Evolutionary conservation across 768 basidiomycete genomes (phyloP).

Genomic region (Pluteus cervinus): DNA sequence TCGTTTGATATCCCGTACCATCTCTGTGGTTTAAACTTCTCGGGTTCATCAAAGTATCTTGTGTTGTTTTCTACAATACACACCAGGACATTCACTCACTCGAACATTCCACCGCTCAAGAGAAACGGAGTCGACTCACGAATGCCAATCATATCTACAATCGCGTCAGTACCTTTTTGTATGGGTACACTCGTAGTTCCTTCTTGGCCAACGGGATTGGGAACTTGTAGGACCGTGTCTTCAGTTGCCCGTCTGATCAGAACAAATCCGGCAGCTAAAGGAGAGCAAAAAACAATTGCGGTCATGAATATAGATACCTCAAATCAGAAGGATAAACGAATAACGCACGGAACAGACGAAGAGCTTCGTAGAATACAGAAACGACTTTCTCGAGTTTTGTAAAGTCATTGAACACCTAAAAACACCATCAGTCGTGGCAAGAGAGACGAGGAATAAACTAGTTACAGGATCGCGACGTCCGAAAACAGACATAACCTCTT

Average conservation of each 20-base stretch:
- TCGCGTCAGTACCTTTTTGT: slow-evolving; percentile 2
- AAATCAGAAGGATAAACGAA: too few species aligned
- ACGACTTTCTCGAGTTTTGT: slow-evolving; percentile 18
- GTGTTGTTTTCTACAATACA: slow-evolving; percentile 26
- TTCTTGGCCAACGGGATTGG: slow-evolving; percentile 10
- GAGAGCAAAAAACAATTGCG: too few species aligned
- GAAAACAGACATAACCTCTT: slow-evolving; percentile 31
- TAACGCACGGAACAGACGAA: slow-evolving; percentile 21
- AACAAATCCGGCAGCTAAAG: slow-evolving; percentile 20
- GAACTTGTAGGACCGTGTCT: slow-evolving; percentile 20
- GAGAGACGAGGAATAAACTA: background rate
- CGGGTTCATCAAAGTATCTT: slow-evolving; percentile 28
- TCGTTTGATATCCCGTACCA: slow-evolving; percentile 25
- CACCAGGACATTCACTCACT: too few species aligned
- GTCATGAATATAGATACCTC: too few species aligned
- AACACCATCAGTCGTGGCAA: background rate
- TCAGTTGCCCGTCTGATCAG: slow-evolving; percentile 21
- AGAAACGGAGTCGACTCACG: background rate
- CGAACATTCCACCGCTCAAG: background rate
- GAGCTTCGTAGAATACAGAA: slow-evolving; percentile 23
- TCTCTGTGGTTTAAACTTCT: slow-evolving; percentile 27
- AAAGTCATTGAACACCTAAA: slow-evolving; percentile 14
- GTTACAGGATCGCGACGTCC: slow-evolving; percentile 28
- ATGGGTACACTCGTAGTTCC: slow-evolving; percentile 3
- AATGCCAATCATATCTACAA: slow-evolving; percentile 1